Conservation (phyloP, 2,329 filamentous ascomycete genomes). For the Incumbomyces delicatus region DNA sequence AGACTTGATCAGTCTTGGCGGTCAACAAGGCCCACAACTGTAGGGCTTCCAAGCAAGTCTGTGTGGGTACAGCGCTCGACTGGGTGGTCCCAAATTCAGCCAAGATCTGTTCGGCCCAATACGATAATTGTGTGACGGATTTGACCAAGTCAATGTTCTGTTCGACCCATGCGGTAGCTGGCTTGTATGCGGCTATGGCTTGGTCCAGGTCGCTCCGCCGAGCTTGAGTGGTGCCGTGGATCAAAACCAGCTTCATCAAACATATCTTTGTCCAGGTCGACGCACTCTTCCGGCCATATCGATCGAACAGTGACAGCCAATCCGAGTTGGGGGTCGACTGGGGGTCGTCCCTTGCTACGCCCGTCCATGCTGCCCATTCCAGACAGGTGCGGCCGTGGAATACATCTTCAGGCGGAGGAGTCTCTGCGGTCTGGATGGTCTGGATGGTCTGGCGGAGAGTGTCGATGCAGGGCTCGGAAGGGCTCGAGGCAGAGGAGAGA, state of each 20-base stretch:
- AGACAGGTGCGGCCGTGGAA: constrained; percentile 75
- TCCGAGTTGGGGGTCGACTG: constrained; percentile 55
- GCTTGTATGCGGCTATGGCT: constrained; percentile 57
- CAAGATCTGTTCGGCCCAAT: constrained; percentile 70
- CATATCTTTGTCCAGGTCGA: constrained; percentile 75
- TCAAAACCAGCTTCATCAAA: constrained; percentile 65
- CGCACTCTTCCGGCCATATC: constrained; percentile 1
- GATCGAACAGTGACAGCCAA: constrained; percentile 45
- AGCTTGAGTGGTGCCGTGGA: constrained; percentile 52
- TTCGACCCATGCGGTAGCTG: constrained; percentile 53
- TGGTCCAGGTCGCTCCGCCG: constrained; percentile 30
- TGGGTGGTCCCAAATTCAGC: constrained; percentile 50
- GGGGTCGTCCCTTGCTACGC: constrained; percentile 19
- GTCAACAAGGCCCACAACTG: constrained; percentile 31
- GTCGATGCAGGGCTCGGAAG: background rate
- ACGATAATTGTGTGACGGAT: constrained; percentile 55
- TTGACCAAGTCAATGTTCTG: constrained; percentile 28
- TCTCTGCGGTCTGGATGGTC: constrained; percentile 34
- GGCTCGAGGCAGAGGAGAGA: background rate
- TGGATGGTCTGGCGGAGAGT: background rate
- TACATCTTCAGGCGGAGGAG: constrained; percentile 42
- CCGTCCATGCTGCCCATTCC: constrained; percentile 44
- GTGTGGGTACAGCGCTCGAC: constrained; percentile 7
- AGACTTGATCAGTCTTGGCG: constrained; percentile 11
- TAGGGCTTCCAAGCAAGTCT: constrained; percentile 38